Evolutionary conservation across 768 basidiomycete species (phyloP).

Genomic region (Xerocomus brunneocitrinus): DNA sequence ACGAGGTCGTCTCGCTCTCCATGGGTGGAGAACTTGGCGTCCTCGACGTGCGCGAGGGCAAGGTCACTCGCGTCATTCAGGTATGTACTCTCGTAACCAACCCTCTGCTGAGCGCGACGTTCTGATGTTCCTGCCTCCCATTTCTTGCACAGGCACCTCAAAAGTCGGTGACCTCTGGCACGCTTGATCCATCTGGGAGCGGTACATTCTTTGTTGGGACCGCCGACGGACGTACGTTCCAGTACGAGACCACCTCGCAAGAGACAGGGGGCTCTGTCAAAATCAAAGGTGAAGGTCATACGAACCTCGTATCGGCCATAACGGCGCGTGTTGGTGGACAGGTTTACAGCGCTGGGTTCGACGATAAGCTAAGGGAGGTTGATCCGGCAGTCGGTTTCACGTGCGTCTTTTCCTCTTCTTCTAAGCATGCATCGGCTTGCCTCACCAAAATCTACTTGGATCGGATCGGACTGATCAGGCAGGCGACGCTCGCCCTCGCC

Average conservation of each 20-base stretch:
- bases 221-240: slow-evolving; percentile 70
- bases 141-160: slow-evolving; percentile 59
- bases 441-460: not conserved
- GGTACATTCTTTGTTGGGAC: slow-evolving; percentile 79
- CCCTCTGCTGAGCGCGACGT: not conserved
- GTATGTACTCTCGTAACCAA: slow-evolving; percentile 36
- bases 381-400: slow-evolving; percentile 31
- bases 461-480: slow-evolving; percentile 33
- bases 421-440: not conserved
- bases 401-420: slow-evolving; percentile 19
- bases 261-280: slow-evolving; percentile 27
- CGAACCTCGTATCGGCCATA: slow-evolving; percentile 64
- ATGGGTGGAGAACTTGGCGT: slow-evolving; percentile 78
- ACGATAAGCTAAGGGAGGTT: slow-evolving; percentile 74
- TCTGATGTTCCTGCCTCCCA: not conserved
- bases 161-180: slow-evolving; percentile 68
- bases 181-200: slow-evolving; percentile 30
- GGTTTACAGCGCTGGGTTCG: slow-evolving; percentile 72
- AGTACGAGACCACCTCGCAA: slow-evolving; percentile 44
- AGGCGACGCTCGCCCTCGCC: slow-evolving; percentile 45
- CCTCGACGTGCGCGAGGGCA: slow-evolving; percentile 64
- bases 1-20: slow-evolving; percentile 77
- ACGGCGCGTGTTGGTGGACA: slow-evolving; percentile 43
- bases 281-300: slow-evolving; percentile 64
- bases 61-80: slow-evolving; percentile 55